A percentile compares a stretch with the other conserved stretches of the same genome.
Conservation (phyloP, 768 basidiomycete genomes). For the Chalciporus chontae region DNA sequence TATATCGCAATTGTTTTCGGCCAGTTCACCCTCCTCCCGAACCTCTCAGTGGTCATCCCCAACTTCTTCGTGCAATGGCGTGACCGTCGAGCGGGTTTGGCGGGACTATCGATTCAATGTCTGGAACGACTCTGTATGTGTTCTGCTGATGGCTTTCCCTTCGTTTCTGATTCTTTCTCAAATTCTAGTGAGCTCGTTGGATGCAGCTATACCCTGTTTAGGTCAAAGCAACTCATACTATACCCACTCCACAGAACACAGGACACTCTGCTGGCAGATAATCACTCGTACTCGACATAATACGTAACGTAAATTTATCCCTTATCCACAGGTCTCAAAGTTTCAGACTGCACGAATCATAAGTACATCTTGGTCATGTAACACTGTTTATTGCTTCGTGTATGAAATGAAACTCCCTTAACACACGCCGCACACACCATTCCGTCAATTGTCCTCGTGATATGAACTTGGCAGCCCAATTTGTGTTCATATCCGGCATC, state of each 20-base stretch:
- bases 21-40: slow-evolving; percentile 28
- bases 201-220: slow-evolving; percentile 22
- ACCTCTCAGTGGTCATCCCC: slow-evolving; percentile 32
- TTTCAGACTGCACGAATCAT: slow-evolving; percentile 8
- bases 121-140: slow-evolving; percentile 49
- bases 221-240: slow-evolving; percentile 23
- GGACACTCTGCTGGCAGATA: slow-evolving; percentile 29
- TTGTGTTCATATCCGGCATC: neutral
- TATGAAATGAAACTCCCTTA: slow-evolving; percentile 10
- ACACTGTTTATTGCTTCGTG: slow-evolving; percentile 22
- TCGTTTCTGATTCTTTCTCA: neutral
- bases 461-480: too few species aligned
- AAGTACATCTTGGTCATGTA: slow-evolving; percentile 28
- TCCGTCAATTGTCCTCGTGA: too few species aligned
- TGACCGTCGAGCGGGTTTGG: slow-evolving; percentile 66
- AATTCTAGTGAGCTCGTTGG: slow-evolving; percentile 18
- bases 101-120: slow-evolving; percentile 62
- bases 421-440: neutral
- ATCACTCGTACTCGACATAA: slow-evolving; percentile 28
- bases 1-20: slow-evolving; percentile 58
- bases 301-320: slow-evolving; percentile 28
- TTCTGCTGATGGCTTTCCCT: neutral
- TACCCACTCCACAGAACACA: slow-evolving; percentile 28
- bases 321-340: slow-evolving; percentile 15
- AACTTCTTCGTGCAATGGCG: slow-evolving; percentile 43